Percentiles rank a stretch among this genome's conserved stretches.
phyloP scores from a whole-genome alignment of 768 basidiomycete species.

The Lentinus brumalis region DNA sequence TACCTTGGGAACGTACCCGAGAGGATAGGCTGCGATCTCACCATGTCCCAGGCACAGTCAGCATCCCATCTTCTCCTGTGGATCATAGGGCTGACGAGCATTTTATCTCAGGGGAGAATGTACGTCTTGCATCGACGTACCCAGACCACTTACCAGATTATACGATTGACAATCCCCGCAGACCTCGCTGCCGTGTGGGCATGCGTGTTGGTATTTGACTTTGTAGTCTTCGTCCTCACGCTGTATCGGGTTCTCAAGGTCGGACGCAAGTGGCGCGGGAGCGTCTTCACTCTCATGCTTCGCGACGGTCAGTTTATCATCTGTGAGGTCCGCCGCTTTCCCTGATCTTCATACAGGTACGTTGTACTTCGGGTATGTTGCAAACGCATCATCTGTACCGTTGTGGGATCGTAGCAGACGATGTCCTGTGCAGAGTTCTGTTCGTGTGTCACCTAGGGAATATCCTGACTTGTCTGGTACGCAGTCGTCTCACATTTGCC shows the following conservation, averaged over 20 bases:
- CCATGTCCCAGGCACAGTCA: constrained; percentile 5
- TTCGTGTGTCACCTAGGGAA: constrained; percentile 1
- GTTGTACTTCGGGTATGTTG: constrained; percentile 9
- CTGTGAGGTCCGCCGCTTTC: neutral
- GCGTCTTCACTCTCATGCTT: constrained; percentile 1
- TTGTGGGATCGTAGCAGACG: neutral
- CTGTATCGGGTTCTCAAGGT: constrained; percentile 12
- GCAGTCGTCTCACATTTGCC: neutral
- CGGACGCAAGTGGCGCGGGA: constrained; percentile 1
- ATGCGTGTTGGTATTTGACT: constrained; percentile 20
- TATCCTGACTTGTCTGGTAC: constrained; percentile 2
- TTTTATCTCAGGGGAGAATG: neutral
- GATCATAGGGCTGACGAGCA: neutral
- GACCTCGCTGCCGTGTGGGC: constrained; percentile 17
- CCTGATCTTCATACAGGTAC: neutral
- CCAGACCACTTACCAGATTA: neutral
- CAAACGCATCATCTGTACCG: neutral
- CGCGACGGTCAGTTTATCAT: constrained; percentile 2
- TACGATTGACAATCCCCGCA: neutral
- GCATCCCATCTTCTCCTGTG: neutral
- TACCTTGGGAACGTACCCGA: neutral
- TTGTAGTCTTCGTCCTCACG: constrained; percentile 22
- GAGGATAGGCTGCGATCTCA: constrained; percentile 1
- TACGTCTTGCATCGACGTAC: neutral
- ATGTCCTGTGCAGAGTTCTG: neutral